Conservation (phyloP, 208 protist genomes). For the Trypanosoma brucei region DNA sequence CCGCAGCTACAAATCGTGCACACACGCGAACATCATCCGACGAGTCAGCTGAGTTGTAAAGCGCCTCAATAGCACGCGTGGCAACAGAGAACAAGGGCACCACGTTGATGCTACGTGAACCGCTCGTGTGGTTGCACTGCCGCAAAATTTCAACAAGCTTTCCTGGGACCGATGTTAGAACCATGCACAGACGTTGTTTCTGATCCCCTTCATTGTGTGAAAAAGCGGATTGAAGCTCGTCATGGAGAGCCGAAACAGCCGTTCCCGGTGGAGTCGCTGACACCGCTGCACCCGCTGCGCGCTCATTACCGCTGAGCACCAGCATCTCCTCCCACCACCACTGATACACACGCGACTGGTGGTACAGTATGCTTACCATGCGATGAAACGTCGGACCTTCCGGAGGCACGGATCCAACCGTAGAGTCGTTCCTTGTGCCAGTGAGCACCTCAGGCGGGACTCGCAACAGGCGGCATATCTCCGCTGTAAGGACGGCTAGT, state of each 20-base stretch:
- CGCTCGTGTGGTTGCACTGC: not conserved
- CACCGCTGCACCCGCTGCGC: no score
- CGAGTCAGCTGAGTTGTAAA: constrained; percentile 4
- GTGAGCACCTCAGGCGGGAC: constrained; percentile 1
- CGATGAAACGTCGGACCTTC: constrained; percentile 2
- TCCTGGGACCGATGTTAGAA: constrained; percentile 10
- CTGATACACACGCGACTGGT: constrained; percentile 19
- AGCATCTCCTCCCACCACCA: constrained; percentile 12
- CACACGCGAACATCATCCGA: not conserved
- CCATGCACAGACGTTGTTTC: not conserved
- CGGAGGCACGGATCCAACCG: not conserved
- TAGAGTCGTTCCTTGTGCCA: not conserved
- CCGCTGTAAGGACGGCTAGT: constrained; percentile 8
- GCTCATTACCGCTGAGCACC: no score
- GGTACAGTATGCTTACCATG: constrained; percentile 8
- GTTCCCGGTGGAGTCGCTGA: not conserved
- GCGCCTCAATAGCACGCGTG: constrained; percentile 9
- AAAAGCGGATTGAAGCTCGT: constrained; percentile 9
- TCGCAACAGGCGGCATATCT: constrained; percentile 10
- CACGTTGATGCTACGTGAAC: constrained; percentile 4
- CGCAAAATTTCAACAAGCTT: constrained; percentile 11
- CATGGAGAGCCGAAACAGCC: not conserved
- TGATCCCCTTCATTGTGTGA: not conserved
- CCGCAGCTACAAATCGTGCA: constrained; percentile 44
- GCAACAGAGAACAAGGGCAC: not conserved